A percentile compares a stretch with the other conserved stretches of the same genome.
Evolutionary conservation across 805 yeast genomes (phyloP).

Genomic region (Lipomyces orientalis): DNA sequence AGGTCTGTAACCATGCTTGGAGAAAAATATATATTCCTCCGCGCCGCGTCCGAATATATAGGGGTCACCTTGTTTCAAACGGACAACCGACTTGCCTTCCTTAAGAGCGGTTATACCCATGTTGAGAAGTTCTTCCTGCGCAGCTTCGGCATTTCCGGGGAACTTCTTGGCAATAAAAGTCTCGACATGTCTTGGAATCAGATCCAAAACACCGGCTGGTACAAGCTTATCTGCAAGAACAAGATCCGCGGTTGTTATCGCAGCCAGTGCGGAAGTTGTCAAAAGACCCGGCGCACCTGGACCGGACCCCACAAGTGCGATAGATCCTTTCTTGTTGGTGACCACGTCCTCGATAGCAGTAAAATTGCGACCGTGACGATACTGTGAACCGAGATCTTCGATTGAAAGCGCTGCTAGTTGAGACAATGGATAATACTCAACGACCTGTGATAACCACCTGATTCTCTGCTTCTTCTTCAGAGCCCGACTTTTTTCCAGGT

Average conservation of each 20-base stretch:
- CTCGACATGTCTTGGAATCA: constrained; percentile 78
- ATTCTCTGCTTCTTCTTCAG: constrained; percentile 55
- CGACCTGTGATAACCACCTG: constrained; percentile 86
- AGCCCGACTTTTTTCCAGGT: neutral
- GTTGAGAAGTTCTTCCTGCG: constrained; percentile 82
- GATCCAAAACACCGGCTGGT: constrained; percentile 81
- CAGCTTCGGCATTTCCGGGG: constrained; percentile 95
- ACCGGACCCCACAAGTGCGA: constrained; percentile 91
- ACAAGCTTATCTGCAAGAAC: constrained; percentile 90
- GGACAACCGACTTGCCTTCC: constrained; percentile 76
- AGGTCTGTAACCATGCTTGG: constrained; percentile 70
- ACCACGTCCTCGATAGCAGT: neutral
- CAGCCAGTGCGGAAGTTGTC: constrained; percentile 83
- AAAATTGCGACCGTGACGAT: constrained; percentile 35
- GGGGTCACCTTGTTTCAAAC: constrained; percentile 96
- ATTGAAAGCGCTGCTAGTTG: constrained; percentile 65
- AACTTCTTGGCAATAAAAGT: constrained; percentile 88
- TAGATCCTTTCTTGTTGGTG: constrained; percentile 54
- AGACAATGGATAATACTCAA: constrained; percentile 84
- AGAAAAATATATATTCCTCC: constrained; percentile 79
- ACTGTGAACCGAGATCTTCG: constrained; percentile 59
- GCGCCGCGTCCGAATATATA: constrained; percentile 97
- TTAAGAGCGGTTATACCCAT: constrained; percentile 69
- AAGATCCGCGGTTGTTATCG: constrained; percentile 80
- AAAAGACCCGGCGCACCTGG: constrained; percentile 86